Percentiles rank a stretch among this genome's conserved stretches.
Conservation (phyloP, 805 yeast species). For the Ogataea chonburiensis region DNA sequence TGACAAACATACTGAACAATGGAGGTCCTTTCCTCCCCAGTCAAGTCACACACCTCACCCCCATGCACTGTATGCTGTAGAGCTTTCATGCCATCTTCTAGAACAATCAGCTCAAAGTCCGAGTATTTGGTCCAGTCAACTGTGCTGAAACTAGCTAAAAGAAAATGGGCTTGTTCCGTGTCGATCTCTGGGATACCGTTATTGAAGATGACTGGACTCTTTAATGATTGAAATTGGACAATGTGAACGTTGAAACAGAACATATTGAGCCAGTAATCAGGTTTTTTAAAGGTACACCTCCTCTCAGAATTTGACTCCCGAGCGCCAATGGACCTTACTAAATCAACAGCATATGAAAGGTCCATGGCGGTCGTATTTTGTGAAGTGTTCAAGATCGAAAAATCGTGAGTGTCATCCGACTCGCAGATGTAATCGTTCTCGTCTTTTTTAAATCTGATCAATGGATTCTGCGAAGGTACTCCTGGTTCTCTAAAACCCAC, state of each 20-base stretch:
- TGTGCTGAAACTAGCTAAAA: slow-evolving; percentile 18
- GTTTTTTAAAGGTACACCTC: background rate
- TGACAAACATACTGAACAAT: slow-evolving; percentile 32
- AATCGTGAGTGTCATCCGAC: background rate
- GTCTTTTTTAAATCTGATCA: background rate
- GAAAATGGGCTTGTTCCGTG: slow-evolving; percentile 14
- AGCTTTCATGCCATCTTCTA: slow-evolving; percentile 27
- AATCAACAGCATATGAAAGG: background rate
- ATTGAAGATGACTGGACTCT: no score
- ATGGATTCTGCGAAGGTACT: background rate
- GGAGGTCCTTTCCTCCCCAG: slow-evolving; percentile 30
- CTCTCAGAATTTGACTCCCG: no score
- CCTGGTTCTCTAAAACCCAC: background rate
- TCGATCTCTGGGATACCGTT: slow-evolving; percentile 7
- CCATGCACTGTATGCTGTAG: slow-evolving; percentile 29
- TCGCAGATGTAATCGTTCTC: slow-evolving; percentile 1
- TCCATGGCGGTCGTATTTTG: no score
- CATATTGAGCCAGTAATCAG: background rate
- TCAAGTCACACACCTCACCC: slow-evolving; percentile 37
- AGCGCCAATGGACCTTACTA: background rate
- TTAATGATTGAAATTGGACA: background rate
- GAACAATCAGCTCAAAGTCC: slow-evolving; percentile 26
- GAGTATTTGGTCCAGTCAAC: slow-evolving; percentile 18
- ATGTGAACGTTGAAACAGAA: background rate
- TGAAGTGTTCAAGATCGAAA: no score